Conservation (phyloP, 225 moss, liverwort and hornwort species). For the Rhytidiadelphus loreus region DNA sequence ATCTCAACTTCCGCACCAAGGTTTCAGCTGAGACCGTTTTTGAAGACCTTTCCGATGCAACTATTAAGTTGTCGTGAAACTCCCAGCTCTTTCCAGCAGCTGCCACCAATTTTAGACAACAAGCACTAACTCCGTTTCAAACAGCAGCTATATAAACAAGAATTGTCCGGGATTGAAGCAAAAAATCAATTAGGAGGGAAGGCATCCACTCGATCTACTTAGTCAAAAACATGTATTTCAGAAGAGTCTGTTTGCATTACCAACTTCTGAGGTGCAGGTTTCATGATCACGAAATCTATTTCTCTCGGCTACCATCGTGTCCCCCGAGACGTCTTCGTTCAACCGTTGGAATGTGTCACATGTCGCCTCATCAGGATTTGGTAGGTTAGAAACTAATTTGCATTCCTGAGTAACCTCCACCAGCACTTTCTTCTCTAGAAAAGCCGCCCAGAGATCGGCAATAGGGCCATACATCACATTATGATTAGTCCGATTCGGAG, state of each 20-base stretch:
- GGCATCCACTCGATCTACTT: neutral
- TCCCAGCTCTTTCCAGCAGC: conserved; percentile 38
- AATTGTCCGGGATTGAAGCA: neutral
- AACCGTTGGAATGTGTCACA: neutral
- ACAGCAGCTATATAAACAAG: neutral
- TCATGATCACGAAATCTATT: conserved; percentile 12
- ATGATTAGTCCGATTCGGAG: conserved; percentile 95
- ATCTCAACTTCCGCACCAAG: conserved; percentile 82
- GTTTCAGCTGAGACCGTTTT: conserved; percentile 35
- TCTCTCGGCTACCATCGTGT: neutral
- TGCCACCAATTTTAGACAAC: conserved; percentile 6
- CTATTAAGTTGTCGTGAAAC: conserved; percentile 20
- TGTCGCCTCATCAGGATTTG: neutral
- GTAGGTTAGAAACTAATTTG: neutral
- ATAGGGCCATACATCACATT: conserved; percentile 75
- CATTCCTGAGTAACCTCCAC: conserved; percentile 26
- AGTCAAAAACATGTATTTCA: neutral
- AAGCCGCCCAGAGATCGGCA: conserved; percentile 55
- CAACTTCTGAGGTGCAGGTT: neutral
- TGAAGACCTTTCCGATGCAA: neutral
- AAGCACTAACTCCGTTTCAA: neutral
- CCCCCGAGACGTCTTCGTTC: neutral
- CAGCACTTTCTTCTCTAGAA: conserved; percentile 33
- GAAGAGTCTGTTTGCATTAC: conserved; percentile 2
- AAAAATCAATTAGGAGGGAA: neutral